A percentile compares a stretch with the other conserved stretches of the same genome.
Conservation (phyloP, 768 basidiomycete genomes). For the Pisolithus microcarpus region DNA sequence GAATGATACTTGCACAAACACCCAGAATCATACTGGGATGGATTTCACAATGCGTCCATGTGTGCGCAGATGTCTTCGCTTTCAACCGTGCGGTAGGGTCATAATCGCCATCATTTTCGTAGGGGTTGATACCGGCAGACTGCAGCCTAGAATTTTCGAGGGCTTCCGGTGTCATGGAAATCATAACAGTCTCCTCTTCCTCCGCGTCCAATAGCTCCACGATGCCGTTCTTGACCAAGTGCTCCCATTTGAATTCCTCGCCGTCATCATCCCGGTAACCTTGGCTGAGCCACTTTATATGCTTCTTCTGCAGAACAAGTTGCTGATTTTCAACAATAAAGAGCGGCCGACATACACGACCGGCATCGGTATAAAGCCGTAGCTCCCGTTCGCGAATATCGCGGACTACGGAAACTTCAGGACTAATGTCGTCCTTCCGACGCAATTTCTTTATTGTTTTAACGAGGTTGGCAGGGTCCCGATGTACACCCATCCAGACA, state of each 20-base stretch:
- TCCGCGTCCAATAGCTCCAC: slow-evolving; percentile 96
- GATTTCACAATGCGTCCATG: slow-evolving; percentile 99
- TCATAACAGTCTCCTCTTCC: slow-evolving; percentile 99
- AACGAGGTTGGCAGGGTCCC: slow-evolving; percentile 87
- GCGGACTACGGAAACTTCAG: slow-evolving; percentile 94
- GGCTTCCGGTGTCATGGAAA: slow-evolving; percentile 97
- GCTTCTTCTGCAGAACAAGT: slow-evolving; percentile 74
- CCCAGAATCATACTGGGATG: slow-evolving; percentile 99
- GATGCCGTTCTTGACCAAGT: slow-evolving; percentile 78
- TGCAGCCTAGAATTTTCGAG: slow-evolving; percentile 75
- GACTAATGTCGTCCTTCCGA: slow-evolving; percentile 89
- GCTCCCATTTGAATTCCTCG: slow-evolving; percentile 73
- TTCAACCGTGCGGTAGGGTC: slow-evolving; percentile 89
- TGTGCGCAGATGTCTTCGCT: slow-evolving; percentile 75
- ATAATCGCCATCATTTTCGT: slow-evolving; percentile 59
- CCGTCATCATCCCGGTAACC: slow-evolving; percentile 50
- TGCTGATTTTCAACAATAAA: slow-evolving; percentile 95
- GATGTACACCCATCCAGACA: slow-evolving; percentile 99
- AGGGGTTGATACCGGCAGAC: slow-evolving; percentile 50
- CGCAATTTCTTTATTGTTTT: slow-evolving; percentile 89
- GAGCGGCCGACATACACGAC: slow-evolving; percentile 91
- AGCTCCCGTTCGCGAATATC: slow-evolving; percentile 96
- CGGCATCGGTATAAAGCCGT: slow-evolving; percentile 92
- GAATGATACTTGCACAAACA: slow-evolving; percentile 97
- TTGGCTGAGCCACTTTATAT: slow-evolving; percentile 65